phyloP scores from a whole-genome alignment of 768 basidiomycete genomes.

The Mycena maculata region DNA sequence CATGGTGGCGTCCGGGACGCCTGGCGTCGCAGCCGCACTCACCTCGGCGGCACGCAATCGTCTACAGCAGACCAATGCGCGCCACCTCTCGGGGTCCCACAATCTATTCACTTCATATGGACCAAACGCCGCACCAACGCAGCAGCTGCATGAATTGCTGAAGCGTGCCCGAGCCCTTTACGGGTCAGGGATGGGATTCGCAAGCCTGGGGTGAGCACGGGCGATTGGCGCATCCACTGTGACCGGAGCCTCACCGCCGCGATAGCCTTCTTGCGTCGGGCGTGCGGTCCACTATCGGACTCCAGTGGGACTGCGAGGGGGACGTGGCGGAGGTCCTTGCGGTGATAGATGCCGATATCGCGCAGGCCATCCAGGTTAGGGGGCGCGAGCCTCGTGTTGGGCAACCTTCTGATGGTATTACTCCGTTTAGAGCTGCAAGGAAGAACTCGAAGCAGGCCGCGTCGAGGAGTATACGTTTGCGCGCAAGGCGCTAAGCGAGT shows the following conservation, averaged over 20 bases:
- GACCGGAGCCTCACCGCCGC: neutral
- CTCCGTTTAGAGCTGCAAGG: slow-evolving; percentile 32
- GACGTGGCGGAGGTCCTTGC: slow-evolving; percentile 25
- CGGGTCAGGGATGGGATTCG: slow-evolving; percentile 35
- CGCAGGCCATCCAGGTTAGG: slow-evolving; percentile 34
- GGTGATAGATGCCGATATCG: slow-evolving; percentile 35
- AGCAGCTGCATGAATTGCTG: slow-evolving; percentile 28
- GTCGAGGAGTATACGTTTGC: slow-evolving; percentile 19
- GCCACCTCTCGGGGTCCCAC: neutral
- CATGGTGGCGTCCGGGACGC: slow-evolving; percentile 35
- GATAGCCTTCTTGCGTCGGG: slow-evolving; percentile 24
- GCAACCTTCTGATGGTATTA: slow-evolving; percentile 13
- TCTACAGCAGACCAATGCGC: slow-evolving; percentile 25
- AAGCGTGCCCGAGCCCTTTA: slow-evolving; percentile 32
- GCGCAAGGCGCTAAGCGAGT: slow-evolving; percentile 16
- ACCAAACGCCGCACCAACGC: slow-evolving; percentile 13
- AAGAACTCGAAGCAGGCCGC: slow-evolving; percentile 32
- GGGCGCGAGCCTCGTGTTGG: slow-evolving; percentile 25
- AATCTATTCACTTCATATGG: slow-evolving; percentile 24
- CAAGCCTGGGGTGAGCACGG: slow-evolving; percentile 27
- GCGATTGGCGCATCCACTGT: neutral
- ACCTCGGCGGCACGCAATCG: slow-evolving; percentile 33
- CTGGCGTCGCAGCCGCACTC: slow-evolving; percentile 30
- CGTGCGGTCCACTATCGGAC: slow-evolving; percentile 25
- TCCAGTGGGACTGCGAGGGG: slow-evolving; percentile 31